These are phyloP conservation scores for Hansenula sp. DNA, from an alignment of 1,139 yeast species.

Conservation along the genomic window DNA sequence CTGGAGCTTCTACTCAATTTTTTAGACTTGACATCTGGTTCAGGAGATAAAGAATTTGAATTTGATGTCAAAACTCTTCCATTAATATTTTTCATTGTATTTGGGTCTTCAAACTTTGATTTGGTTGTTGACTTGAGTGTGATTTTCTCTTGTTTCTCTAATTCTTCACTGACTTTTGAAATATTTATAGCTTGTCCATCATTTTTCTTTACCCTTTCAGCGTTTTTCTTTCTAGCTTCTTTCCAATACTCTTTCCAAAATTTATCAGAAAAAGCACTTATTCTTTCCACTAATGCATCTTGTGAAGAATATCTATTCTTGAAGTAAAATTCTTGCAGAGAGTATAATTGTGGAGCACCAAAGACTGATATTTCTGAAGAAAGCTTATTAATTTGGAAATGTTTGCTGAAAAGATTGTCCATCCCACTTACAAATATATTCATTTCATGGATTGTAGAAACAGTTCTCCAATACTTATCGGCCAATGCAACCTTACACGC, in stretches of 20 bases:
- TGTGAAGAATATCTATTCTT: slow-evolving; percentile 40
- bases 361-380: slow-evolving; percentile 34
- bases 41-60: slow-evolving; percentile 2
- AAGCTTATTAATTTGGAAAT: slow-evolving; percentile 39
- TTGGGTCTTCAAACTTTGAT: slow-evolving; percentile 5
- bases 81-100: background rate
- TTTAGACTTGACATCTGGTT: background rate
- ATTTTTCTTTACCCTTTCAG: slow-evolving; percentile 20
- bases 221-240: slow-evolving; percentile 32
- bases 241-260: slow-evolving; percentile 56
- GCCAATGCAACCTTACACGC: slow-evolving; percentile 44
- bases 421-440: slow-evolving; percentile 44
- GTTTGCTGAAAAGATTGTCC: slow-evolving; percentile 34
- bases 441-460: slow-evolving; percentile 60
- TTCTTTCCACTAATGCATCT: slow-evolving; percentile 26
- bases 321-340: slow-evolving; percentile 49
- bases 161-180: slow-evolving; percentile 11
- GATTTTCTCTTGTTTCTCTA: slow-evolving; percentile 13
- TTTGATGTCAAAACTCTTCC: background rate
- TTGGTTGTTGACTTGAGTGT: slow-evolving; percentile 11
- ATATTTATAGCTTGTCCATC: slow-evolving; percentile 20
- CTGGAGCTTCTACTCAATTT: slow-evolving; percentile 18
- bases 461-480: slow-evolving; percentile 52
- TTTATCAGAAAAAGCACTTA: slow-evolving; percentile 30
- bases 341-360: slow-evolving; percentile 57